phyloP scores from a whole-genome alignment of 768 basidiomycete species.

The Tricholoma sp. region DNA sequence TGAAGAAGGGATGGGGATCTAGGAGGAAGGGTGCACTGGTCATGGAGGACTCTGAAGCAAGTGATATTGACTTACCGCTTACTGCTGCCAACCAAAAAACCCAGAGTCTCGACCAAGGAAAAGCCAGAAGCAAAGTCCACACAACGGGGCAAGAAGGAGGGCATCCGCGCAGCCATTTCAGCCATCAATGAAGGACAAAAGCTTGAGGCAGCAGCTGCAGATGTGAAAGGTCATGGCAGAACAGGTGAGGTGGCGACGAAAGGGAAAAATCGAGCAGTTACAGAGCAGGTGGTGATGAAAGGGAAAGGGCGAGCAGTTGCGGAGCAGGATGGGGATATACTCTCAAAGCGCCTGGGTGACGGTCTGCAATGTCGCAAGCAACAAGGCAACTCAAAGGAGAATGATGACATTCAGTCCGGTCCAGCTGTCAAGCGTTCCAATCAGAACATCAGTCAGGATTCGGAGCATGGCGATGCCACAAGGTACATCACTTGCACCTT shows the following conservation, averaged over 20 bases:
- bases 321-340: not conserved
- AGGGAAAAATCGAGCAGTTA: too few relatives aligned
- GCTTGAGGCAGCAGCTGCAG: too few relatives aligned
- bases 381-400: too few relatives aligned
- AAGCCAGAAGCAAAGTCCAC: too few relatives aligned
- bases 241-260: not conserved
- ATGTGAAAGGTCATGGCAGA: too few relatives aligned
- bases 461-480: too few relatives aligned
- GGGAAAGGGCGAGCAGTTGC: not conserved
- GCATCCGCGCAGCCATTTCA: not conserved
- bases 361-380: not conserved
- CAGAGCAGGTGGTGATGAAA: not conserved
- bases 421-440: too few relatives aligned
- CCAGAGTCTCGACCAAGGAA: not conserved
- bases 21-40: not conserved
- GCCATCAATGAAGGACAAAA: not conserved
- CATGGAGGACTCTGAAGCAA: not conserved
- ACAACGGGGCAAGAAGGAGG: not conserved
- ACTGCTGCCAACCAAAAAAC: not conserved
- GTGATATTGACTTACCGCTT: not conserved
- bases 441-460: too few relatives aligned
- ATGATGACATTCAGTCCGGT: too few relatives aligned
- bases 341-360: not conserved
- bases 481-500: too few relatives aligned
- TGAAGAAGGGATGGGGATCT: not conserved